Percentiles rank a stretch among this genome's conserved stretches.
Conservation (phyloP, 129 eudicot genomes). For the Heracleum sosnowskyi region DNA sequence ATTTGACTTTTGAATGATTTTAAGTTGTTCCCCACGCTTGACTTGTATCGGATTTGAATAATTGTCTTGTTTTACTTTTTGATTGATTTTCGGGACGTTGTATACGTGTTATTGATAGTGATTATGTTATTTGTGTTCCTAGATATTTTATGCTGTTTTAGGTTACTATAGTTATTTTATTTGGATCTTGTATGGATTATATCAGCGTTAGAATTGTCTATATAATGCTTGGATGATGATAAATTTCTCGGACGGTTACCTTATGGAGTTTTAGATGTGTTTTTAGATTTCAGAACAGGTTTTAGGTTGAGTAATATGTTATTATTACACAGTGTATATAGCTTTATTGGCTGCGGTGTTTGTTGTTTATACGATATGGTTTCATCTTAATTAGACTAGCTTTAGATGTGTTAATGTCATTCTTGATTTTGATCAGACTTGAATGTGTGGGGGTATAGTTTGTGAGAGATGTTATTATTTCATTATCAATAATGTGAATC, state of each 20-base stretch:
- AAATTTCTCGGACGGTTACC: no score
- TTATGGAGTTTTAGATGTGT: no score
- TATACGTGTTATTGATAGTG: not conserved
- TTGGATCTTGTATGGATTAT: not conserved
- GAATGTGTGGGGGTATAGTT: not conserved
- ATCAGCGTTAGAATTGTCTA: not conserved
- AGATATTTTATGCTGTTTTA: not conserved
- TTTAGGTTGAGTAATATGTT: no score
- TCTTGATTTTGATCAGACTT: not conserved
- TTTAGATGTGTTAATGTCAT: no score
- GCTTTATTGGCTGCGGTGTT: not conserved
- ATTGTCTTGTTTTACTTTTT: no score
- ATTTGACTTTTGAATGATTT: not conserved
- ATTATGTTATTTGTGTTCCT: not conserved
- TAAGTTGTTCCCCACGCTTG: no score
- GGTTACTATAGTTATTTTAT: not conserved
- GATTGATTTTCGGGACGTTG: no score
- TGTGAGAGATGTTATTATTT: not conserved
- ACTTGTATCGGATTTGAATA: not conserved
- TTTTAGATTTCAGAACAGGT: not conserved
- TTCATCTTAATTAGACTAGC: no score
- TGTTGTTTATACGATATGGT: no score
- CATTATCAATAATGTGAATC: not conserved
- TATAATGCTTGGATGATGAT: not conserved
- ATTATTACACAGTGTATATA: not conserved